Conservation (phyloP, 2,329 filamentous ascomycete species). For the Penicillium paneum region DNA sequence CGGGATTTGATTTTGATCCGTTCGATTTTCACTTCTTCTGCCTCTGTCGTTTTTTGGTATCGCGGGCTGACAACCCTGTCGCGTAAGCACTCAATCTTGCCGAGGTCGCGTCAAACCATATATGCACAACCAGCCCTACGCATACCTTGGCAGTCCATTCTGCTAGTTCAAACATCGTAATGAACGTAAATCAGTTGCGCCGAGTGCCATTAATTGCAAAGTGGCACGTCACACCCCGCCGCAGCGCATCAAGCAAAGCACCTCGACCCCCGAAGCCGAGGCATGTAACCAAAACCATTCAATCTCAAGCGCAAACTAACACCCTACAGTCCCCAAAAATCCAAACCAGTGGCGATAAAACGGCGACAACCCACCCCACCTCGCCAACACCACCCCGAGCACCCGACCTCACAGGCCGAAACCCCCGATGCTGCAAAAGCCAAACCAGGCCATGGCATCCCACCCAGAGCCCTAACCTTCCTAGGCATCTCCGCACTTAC, state of each 20-base stretch:
- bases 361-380: neutral
- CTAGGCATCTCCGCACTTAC: slow-evolving; percentile 39
- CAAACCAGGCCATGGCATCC: slow-evolving; percentile 20
- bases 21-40: neutral
- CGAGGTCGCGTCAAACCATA: neutral
- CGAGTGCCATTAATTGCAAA: slow-evolving; percentile 23
- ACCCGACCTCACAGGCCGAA: neutral
- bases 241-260: slow-evolving; percentile 19
- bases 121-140: neutral
- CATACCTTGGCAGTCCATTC: neutral
- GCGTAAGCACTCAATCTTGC: slow-evolving; percentile 3
- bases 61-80: neutral
- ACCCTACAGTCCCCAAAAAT: slow-evolving; percentile 11
- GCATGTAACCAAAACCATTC: slow-evolving; percentile 14
- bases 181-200: slow-evolving; percentile 27
- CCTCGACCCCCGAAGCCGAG: slow-evolving; percentile 16
- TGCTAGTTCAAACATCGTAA: slow-evolving; percentile 10
- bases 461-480: slow-evolving; percentile 36
- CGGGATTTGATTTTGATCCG: neutral
- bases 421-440: slow-evolving; percentile 1
- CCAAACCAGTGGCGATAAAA: slow-evolving; percentile 2
- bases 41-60: neutral
- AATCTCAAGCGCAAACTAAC: neutral
- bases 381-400: neutral
- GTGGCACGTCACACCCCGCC: slow-evolving; percentile 9